phyloP scores from a whole-genome alignment of 352 stramenopile species.

The Phytophthora cryptogea region DNA sequence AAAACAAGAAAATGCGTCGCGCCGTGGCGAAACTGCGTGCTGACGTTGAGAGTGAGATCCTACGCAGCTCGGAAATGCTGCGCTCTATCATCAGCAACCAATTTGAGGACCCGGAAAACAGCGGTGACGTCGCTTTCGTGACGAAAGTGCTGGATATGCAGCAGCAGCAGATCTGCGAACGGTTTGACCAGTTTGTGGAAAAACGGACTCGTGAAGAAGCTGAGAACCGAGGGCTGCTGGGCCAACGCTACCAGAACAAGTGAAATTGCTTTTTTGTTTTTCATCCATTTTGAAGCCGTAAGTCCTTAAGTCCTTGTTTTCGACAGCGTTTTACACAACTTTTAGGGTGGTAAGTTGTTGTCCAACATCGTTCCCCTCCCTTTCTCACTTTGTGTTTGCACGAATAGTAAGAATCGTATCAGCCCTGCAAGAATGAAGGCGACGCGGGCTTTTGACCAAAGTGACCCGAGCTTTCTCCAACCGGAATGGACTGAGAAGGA shows the following conservation, averaged over 20 bases:
- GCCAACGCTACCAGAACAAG: constrained; percentile 2
- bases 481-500: constrained; percentile 24
- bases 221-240: constrained; percentile 17
- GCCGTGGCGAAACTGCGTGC: constrained; percentile 16
- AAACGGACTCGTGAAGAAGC: constrained; percentile 15
- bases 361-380: not conserved
- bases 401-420: not conserved
- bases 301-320: too few species aligned
- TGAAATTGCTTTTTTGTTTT: not conserved
- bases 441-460: constrained; percentile 2
- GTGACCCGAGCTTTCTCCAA: constrained; percentile 5
- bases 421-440: not conserved
- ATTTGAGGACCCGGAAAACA: constrained; percentile 20
- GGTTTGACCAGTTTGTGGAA: constrained; percentile 26
- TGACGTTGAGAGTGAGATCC: constrained; percentile 19
- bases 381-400: constrained; percentile 4
- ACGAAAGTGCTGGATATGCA: constrained; percentile 25
- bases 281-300: too few species aligned
- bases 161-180: constrained; percentile 21
- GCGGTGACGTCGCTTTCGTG: constrained; percentile 24
- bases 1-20: constrained; percentile 22
- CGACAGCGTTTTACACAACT: too few species aligned
- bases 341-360: not conserved
- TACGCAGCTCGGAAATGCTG: constrained; percentile 26
- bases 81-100: constrained; percentile 23